Base-by-base conservation (phyloP, 305 asterid species). In the Plantago lanceolata region DNA sequence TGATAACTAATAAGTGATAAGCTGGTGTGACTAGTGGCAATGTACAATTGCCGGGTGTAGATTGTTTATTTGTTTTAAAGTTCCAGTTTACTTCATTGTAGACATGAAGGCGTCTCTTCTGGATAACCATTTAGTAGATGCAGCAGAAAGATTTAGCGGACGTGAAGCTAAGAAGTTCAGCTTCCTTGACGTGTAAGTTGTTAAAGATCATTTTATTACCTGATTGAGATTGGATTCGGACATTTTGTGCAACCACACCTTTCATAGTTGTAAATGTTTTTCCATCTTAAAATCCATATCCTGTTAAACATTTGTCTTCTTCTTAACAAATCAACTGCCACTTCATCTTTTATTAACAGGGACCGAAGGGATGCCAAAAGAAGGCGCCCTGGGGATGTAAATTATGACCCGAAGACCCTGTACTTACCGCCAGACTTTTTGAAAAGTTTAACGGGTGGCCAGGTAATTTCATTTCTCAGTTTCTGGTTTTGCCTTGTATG, bases 341-440 rank as follows among this genome's bases (percentile, higher is more conserved):
- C 70, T 19, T 19, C 51, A 19, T 53, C 65, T 70, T 61, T 33
- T 66, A 64, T 68, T 67, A 71, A 71, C 85, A 94, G 99, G 64
- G 78, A 78, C 66, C 86, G 93, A 29, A 86, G 67, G 78, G 99
- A 94, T 77, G 97, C 89, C 70, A 79, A 77, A 43, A 56, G 80
- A 71, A 79, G 89, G 81, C 81, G 84, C 44, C 95, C 95, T 57
- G 88, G 68, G 45, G 94, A 88, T 64, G 79, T 59, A 65, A 72
- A 79, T 81, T 90, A 90, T 78, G 97, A 93, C 65, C 82, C 95
- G 49, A 85, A 79, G 70, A 93, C 99, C 67, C 82, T 93, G 29
- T 81, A 83, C 79, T 76, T 93, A 76, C 96, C 99, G 69, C 81
- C 79, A 28, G 74, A 77, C 60, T 93, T 93, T 65, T 65, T 90